Base-by-base conservation (phyloP, 371 early-diverging fungal species). In the Coemansia sp. region DNA sequence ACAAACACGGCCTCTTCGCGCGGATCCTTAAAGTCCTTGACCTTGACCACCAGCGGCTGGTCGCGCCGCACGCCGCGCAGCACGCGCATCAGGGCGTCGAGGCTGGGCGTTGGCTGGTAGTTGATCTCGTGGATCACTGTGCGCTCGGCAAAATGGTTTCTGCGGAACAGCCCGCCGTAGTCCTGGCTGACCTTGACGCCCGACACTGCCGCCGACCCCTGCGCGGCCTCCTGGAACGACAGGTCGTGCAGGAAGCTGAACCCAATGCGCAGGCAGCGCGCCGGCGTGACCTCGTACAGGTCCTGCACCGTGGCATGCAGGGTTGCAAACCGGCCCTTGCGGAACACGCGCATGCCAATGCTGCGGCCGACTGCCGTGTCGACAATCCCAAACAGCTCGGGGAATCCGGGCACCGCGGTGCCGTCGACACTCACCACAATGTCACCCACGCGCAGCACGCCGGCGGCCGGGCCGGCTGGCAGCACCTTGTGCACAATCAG, bases 211-310 rank as follows among this genome's bases (percentile, higher is more conserved):
- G 86, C 75, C n/a, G 70, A 72, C 60, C 77, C 84, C 38, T 67
- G 67, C 7, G 81, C 66, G 0, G 87, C 86, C 11, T 86, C 78
- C 65, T 88, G 86, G 61, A 84, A 86, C 2, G 80, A 80, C 11
- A 91, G 82, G 4, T 95, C 88, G 70, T 89, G 92, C 10, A 94
- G 86, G 24, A 89, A 90, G 3, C 83, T 77, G 14, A 92, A 93
- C 32, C 94, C 95, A 37, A 94, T 81, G 50, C 90, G 87, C 11
- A 96, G 71, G 54, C 82, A 84, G 8, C 81, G 74, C 60, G 82
- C 67, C 0, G 93, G 91, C 11, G 89, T 89, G 52, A 88, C 82
- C 5, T 77, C 55, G 69, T 93, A 92, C 38, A 96, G 64, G 64
- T 94, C 90, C 69, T 92, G 88, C 6, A 89, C 79, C 1, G 58